A percentile compares a stretch with the other conserved stretches of the same genome.
Conservation (phyloP, 345 rosid genomes). For the Tarenaya hassleriana region DNA sequence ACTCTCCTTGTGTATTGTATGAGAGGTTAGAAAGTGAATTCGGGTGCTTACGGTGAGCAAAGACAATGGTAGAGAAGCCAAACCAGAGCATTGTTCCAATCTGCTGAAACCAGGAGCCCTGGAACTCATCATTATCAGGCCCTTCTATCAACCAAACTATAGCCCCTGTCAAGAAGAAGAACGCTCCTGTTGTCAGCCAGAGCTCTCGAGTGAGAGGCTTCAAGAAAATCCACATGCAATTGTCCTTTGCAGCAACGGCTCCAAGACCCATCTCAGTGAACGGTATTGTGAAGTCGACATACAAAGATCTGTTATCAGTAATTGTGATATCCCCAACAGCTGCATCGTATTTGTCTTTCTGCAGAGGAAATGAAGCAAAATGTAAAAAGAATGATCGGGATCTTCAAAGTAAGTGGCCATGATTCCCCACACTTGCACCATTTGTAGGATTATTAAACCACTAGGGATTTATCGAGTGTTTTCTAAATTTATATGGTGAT, state of each 20-base stretch:
- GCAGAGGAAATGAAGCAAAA: not conserved
- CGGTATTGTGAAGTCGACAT: slow-evolving; percentile 45
- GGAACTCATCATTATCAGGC: slow-evolving; percentile 22
- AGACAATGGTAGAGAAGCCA: slow-evolving; percentile 30
- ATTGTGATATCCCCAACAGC: slow-evolving; percentile 40
- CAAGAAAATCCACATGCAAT: slow-evolving; percentile 29
- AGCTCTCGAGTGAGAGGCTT: slow-evolving; percentile 28
- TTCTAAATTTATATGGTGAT: too few species aligned
- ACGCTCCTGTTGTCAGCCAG: slow-evolving; percentile 19
- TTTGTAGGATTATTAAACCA: too few species aligned
- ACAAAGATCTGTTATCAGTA: slow-evolving; percentile 31
- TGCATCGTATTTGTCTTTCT: slow-evolving; percentile 37
- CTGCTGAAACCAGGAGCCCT: slow-evolving; percentile 26
- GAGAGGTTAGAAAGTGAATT: too few species aligned
- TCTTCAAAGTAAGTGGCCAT: too few species aligned
- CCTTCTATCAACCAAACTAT: slow-evolving; percentile 31
- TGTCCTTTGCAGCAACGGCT: slow-evolving; percentile 17
- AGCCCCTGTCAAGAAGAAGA: slow-evolving; percentile 24
- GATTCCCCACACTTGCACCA: too few species aligned
- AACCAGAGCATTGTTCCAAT: slow-evolving; percentile 28
- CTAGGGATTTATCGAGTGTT: too few species aligned
- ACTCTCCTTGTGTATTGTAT: too few species aligned
- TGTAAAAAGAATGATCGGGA: too few species aligned
- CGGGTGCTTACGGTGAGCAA: slow-evolving; percentile 29
- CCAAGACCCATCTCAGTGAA: slow-evolving; percentile 27